These are phyloP conservation scores for Malus sieversii DNA, from an alignment of 306 rosid species.

Conservation along the genomic window DNA sequence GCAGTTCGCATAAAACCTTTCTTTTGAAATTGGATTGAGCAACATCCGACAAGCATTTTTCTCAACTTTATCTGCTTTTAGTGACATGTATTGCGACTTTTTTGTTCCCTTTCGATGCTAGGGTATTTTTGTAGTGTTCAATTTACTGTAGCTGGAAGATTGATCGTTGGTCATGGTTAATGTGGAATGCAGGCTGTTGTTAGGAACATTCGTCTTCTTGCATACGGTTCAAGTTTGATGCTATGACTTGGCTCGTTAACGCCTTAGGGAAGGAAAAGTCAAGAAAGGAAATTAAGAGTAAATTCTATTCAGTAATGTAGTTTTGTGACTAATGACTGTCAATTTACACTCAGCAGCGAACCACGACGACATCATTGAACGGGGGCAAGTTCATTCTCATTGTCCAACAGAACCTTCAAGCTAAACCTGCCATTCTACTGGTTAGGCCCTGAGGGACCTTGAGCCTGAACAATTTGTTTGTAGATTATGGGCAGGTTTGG, in stretches of 20 bases:
- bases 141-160: background rate
- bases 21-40: background rate
- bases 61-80: background rate
- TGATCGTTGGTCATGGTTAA: background rate
- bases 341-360: background rate
- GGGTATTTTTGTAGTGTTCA: background rate
- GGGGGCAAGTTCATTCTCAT: background rate
- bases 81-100: background rate
- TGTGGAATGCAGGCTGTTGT: background rate
- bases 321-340: background rate
- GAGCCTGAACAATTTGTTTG: slow-evolving; percentile 65
- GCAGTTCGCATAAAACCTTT: background rate
- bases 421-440: background rate
- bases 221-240: too few relatives aligned
- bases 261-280: too few relatives aligned
- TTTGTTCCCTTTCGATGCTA: background rate
- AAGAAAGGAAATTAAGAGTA: too few relatives aligned
- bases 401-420: background rate
- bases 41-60: background rate
- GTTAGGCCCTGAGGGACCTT: slow-evolving; percentile 85
- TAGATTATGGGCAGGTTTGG: background rate
- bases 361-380: background rate
- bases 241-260: too few relatives aligned
- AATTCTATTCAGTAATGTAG: too few relatives aligned
- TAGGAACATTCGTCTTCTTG: too few relatives aligned